Evolutionary conservation across 106 monocot species (phyloP), one percentile per base, ranked within the genome.

Genomic region (Dioscorea dumetorum): DNA sequence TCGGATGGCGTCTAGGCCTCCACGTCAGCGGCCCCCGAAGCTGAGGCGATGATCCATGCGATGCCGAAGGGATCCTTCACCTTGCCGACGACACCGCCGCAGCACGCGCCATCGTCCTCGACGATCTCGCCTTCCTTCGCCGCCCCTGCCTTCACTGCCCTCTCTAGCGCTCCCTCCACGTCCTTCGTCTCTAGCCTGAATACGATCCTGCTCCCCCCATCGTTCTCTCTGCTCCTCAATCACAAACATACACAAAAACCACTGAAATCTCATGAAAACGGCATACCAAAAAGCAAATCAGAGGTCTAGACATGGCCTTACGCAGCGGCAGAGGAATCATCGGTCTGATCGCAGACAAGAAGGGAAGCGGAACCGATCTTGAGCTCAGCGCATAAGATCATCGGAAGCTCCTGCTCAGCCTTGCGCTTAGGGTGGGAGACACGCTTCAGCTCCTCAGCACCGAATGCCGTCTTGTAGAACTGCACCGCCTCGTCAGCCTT

Each of bases 401-500:
- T 59, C 0, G 81, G 81, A 8, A 53, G n/a, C 68, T 82, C 81
- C 64, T 82, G 85, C 1, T 81, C 81, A 3, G 80, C 81, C 78
- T 85, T 85, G 64, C 81, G 70, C 58, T 85, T 85, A 56, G 75
- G 59, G 64, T 76, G 70, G n/a, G 48, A 48, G 31, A 68, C 14
- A 6, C 85, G 62, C 32, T 58, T 61, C 58, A 82, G 31, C 75
- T 85, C 85, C 85, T 82, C 81, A 20, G 85, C 85, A 0, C 75
- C 81, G 62, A 80, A 80, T 50, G 75, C 80, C 24, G 60, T 65
- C 80, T 75, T 80, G 66, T 80, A 76, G 78, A 85, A 85, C 72
- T 53, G 22, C 72, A 82, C 68, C 19, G 81, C 85, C 62, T 71
- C 85, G 65, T 82, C 81, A 20, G 78, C 81, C 81, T 81, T 85